Evolutionary conservation across 768 basidiomycete species (phyloP), one percentile per base, ranked within the genome.

Genomic region (Antrodiella citrinella): DNA sequence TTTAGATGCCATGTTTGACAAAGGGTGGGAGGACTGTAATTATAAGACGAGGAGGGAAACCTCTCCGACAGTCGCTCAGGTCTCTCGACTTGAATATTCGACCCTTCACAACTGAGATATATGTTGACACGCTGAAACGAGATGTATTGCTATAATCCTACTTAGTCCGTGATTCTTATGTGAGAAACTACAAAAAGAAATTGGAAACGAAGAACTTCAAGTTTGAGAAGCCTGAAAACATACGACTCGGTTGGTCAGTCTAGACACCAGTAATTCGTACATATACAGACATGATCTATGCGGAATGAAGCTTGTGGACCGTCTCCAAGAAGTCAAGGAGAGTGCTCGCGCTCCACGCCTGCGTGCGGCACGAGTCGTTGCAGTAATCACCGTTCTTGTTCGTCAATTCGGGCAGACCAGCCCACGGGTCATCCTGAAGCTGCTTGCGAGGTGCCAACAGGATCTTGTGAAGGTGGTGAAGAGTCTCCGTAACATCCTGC

Each of bases 331-430:
- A 88, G 69, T 96, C 94, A 22, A 98, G 72, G 55, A 97, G 66
- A 20, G 91, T 95, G 65, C 90, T 92, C 43, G 91, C 81, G 60
- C 90, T 92, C 96, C 95, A 98, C 3, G 95, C 96, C 63, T 98
- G 96, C 22, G 96, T 93, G 43, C 77, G 72, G 63, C 95, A 98
- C 43, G 91, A 92, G 66, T 98, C 94, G 47, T 66, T 65, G 63
- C 95, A 98, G 67, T 80, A 81, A 35, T 71, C 69, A 10, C 94
- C 95, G 54, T 92, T 77, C 62, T 78, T 78, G 65, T 95, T 93
- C 51, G 91, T 94, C 55, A 92, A 68, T 66, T 98, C 96, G 0
- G 96, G 96, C 20, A 99, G 69, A 21, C 96, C 96, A 48, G 86
- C 82, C 96, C 96, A 99, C 15, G 84, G 72, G 59, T 96, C 91